Percentiles rank a stretch among this genome's conserved stretches.
These are phyloP conservation scores for Trichoderma atrobrunneum DNA, from an alignment of 2,329 filamentous ascomycete genomes.

Conservation along the genomic window DNA sequence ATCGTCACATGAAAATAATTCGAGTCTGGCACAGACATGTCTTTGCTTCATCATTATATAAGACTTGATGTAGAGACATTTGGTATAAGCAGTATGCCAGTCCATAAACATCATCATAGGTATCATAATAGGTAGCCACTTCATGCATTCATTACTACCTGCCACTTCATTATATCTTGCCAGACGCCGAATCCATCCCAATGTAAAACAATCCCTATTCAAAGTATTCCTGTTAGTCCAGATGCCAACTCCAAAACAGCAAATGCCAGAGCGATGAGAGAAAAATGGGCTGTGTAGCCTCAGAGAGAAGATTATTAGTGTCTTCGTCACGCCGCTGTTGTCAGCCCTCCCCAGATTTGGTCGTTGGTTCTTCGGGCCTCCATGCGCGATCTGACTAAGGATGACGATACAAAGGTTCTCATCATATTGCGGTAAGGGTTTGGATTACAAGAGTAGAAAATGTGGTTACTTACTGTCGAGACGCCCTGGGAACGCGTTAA, in stretches of 20 bases:
- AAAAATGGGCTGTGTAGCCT: conserved; percentile 24
- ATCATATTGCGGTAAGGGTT: conserved; percentile 56
- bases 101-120: background rate
- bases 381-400: conserved; percentile 74
- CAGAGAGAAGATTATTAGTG: conserved; percentile 55
- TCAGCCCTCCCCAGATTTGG: conserved; percentile 32
- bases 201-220: background rate
- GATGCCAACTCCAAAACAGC: background rate
- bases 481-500: too few species aligned
- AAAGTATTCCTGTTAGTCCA: background rate
- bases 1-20: background rate
- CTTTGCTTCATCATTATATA: background rate
- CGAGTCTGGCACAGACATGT: background rate
- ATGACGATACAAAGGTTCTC: conserved; percentile 90
- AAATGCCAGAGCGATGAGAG: background rate
- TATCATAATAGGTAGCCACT: background rate
- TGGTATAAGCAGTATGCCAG: background rate
- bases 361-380: conserved; percentile 34
- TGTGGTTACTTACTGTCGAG: background rate
- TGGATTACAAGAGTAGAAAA: background rate
- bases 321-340: conserved; percentile 45
- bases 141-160: background rate
- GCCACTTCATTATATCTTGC: background rate
- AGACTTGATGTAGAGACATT: background rate
- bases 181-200: background rate